Evolutionary conservation across 1,284 basidiomycete species (phyloP), one percentile per base, ranked within the genome.

Genomic region (Blastosporella zonata): DNA sequence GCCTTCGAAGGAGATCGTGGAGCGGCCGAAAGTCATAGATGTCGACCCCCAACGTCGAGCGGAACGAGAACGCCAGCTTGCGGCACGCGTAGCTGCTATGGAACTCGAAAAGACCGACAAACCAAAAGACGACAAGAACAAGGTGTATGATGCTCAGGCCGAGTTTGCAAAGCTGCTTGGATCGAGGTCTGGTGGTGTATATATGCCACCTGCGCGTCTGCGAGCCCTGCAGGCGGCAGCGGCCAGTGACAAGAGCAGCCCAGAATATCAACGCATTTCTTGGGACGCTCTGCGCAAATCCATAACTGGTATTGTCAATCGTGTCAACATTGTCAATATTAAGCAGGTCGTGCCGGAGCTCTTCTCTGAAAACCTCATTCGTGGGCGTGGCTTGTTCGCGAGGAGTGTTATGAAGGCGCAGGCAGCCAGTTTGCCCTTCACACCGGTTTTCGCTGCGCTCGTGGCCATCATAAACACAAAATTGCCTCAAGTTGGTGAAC

Each of bases 251-350:
- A 94, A 96, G 68, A 76, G 78, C 43, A 90, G 91, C 57, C 64
- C 87, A n/a, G 95, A 97, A 71, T 98, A 90, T 67, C 97, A 99
- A 70, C 80, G 96, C 15, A 74, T 99, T 58, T 92, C 91, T 21
- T 99, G 96, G 97, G 97, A 99, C 64, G 96, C 97, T 1, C 74
- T 99, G 53, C 86, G 95, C 64, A 99, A 99, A 72, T 93, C 89
- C 50, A 92, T 99, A 63, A 99, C 97, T 21, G 97, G 97, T 90
- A 87, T 99, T 59, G 96, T 99, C 77, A 99, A 99, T 78, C 91
- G 97, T 75, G 90, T 95, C 70, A 96, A 96, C 65, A 79, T 93
- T 18, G 80, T 87, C 56, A 99, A 99, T 67, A 99, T 98, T 81
- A 99, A 99, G 71, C 82, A 90, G 59, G 86, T 99, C 60, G 84